Conservation (phyloP, 2,329 filamentous ascomycete species). For the Phoma sp. region DNA sequence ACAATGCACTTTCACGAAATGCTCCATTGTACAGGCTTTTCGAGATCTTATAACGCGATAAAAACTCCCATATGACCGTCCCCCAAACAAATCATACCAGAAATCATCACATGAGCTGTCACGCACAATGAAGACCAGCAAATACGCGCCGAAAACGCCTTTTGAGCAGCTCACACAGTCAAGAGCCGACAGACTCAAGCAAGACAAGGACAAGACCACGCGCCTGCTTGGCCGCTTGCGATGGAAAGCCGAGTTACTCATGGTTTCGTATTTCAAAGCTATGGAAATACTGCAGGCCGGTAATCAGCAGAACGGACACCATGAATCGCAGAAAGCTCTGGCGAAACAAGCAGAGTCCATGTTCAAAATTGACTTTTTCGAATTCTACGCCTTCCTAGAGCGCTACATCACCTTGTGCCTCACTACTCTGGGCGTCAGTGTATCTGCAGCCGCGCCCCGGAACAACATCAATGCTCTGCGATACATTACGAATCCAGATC, state of each 20-base stretch:
- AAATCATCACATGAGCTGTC: no score
- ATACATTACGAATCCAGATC: conserved; percentile 39
- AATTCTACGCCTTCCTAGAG: conserved; percentile 76
- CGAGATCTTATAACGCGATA: no score
- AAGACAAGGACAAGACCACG: conserved; percentile 38
- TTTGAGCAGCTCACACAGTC: conserved; percentile 33
- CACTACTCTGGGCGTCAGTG: conserved; percentile 65
- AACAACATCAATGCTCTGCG: conserved; percentile 41
- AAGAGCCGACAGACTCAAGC: conserved; percentile 34
- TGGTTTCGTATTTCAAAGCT: conserved; percentile 38
- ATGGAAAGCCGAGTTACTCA: conserved; percentile 47
- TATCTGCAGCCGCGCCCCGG: conserved; percentile 44
- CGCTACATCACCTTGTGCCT: conserved; percentile 72
- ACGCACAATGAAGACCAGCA: conserved; percentile 34
- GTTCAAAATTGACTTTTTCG: conserved; percentile 80
- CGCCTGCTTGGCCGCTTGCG: conserved; percentile 37
- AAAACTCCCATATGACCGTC: no score
- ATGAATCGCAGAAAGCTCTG: conserved; percentile 19
- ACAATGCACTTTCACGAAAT: no score
- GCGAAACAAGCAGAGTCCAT: conserved; percentile 55
- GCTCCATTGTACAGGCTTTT: no score
- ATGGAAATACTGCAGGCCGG: conserved; percentile 32
- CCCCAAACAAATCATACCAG: no score
- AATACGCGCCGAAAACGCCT: conserved; percentile 41
- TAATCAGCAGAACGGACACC: conserved; percentile 20